These are phyloP conservation scores for Entomortierella chlamydospora DNA, from an alignment of 192 early-diverging fungal genomes.

Conservation along the genomic window DNA sequence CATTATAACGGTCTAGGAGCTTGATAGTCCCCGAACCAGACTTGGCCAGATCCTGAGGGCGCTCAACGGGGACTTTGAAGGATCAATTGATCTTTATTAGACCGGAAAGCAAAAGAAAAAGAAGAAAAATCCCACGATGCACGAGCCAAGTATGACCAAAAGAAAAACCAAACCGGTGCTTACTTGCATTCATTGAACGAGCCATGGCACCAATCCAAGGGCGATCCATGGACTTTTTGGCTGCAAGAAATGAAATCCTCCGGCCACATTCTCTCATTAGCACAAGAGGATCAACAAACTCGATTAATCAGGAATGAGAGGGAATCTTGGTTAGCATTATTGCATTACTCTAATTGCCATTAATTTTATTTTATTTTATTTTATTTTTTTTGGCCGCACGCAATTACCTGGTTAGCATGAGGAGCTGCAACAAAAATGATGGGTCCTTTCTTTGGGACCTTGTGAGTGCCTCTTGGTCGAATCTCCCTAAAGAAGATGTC, in stretches of 20 bases:
- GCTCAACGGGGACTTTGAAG: slow-evolving; percentile 83
- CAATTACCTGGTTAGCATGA: slow-evolving; percentile 77
- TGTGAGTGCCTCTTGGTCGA: slow-evolving; percentile 81
- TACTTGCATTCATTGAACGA: slow-evolving; percentile 80
- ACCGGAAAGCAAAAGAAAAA: too few relatives aligned
- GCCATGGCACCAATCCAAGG: slow-evolving; percentile 87
- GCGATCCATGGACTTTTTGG: slow-evolving; percentile 91
- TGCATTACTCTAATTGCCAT: too few relatives aligned
- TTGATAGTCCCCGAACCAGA: slow-evolving; percentile 76
- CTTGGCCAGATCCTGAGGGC: slow-evolving; percentile 91
- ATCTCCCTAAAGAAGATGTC: slow-evolving; percentile 93
- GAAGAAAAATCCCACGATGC: too few relatives aligned
- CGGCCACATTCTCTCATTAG: slow-evolving; percentile 85
- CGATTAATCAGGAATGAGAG: too few relatives aligned
- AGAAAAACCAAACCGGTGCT: slow-evolving; percentile 23
- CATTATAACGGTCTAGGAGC: slow-evolving; percentile 69
- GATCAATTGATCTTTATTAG: too few relatives aligned
- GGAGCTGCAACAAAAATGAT: slow-evolving; percentile 93
- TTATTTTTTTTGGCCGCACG: too few relatives aligned
- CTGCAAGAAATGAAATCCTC: slow-evolving; percentile 78
- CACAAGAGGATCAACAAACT: slow-evolving; percentile 96
- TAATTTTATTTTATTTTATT: too few relatives aligned
- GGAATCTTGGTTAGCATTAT: too few relatives aligned
- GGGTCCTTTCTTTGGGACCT: slow-evolving; percentile 87
- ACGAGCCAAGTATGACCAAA: too few relatives aligned